Evolutionary conservation across 805 yeast genomes (phyloP).

Genomic region (Wickerhamomyces ciferrii): DNA sequence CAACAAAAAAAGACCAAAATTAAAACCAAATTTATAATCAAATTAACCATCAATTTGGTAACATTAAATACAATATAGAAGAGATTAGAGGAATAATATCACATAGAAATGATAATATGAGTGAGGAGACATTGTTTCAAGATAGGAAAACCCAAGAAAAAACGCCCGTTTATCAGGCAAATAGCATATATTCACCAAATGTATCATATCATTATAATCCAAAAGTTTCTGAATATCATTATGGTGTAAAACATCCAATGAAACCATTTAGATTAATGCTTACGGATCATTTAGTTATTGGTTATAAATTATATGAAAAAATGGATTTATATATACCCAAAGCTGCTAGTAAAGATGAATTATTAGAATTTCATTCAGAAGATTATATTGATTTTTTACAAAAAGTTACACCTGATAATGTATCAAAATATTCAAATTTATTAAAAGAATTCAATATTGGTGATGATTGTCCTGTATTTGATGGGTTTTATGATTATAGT

Average conservation of each 20-base stretch:
- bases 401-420: slow-evolving; percentile 87
- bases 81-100: not conserved
- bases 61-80: too few species aligned
- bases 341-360: slow-evolving; percentile 75
- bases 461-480: slow-evolving; percentile 88
- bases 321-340: slow-evolving; percentile 90
- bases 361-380: slow-evolving; percentile 76
- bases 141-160: slow-evolving; percentile 35
- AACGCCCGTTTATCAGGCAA: slow-evolving; percentile 43
- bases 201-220: slow-evolving; percentile 90
- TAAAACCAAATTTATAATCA: too few species aligned
- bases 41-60: too few species aligned
- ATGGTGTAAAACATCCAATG: slow-evolving; percentile 97
- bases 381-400: slow-evolving; percentile 92
- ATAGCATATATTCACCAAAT: slow-evolving; percentile 37
- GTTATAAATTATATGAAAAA: slow-evolving; percentile 78
- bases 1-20: too few species aligned
- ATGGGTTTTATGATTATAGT: slow-evolving; percentile 90
- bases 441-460: slow-evolving; percentile 86
- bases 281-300: slow-evolving; percentile 85
- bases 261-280: slow-evolving; percentile 92
- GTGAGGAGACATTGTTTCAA: slow-evolving; percentile 28
- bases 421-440: slow-evolving; percentile 55
- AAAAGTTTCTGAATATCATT: slow-evolving; percentile 74
- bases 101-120: not conserved